Evolutionary conservation across 441 rosid species (phyloP), one percentile per base, ranked within the genome.

Genomic region (Jatropha multifida): DNA sequence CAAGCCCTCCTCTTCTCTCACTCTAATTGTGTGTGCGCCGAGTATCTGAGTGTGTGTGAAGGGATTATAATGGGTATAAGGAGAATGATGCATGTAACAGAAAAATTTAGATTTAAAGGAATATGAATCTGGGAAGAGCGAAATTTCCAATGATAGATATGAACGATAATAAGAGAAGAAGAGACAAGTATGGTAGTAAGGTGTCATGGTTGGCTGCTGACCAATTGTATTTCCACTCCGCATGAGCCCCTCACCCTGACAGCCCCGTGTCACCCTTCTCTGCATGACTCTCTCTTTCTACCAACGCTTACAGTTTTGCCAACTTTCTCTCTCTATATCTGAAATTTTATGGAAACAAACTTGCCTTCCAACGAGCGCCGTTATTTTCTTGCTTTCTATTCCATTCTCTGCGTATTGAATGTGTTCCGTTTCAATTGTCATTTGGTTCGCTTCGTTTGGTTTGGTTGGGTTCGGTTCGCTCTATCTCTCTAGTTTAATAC

Each of bases 171-270:
- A 78, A 73, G 49, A 44, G 54, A 12, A 46, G 60, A 69, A 66
- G n/a, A 67, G 79, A 81, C 81, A 76, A 77, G 54, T 68, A 68
- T 78, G 77, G 80, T 20, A 79, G 72, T 72, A 76, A 71, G 74
- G 77, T 68, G 75, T 62, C 78, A 73, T 52, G 37, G 76, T 32
- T 78, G 61, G 79, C 46, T 69, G 55, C 69, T 79, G 61, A 71
- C 77, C 78, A 83, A 71, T 76, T 76, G 75, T 68, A 58, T 68
- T 9, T 58, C 15, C 69, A 59, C 9, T 52, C 54, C 37, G 42
- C 27, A 4, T 17, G 1, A 68, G 2, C 15, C 65, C 76, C 65
- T 55, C 60, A 26, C 58, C 3, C 5, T 20, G 14, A 12, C 8
- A 46, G 73, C 67, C 79, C 32, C 73, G 82, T 69, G 78, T 69